phyloP scores from a whole-genome alignment of 495 filamentous ascomycete genomes.

The Articulospora tetracladia region DNA sequence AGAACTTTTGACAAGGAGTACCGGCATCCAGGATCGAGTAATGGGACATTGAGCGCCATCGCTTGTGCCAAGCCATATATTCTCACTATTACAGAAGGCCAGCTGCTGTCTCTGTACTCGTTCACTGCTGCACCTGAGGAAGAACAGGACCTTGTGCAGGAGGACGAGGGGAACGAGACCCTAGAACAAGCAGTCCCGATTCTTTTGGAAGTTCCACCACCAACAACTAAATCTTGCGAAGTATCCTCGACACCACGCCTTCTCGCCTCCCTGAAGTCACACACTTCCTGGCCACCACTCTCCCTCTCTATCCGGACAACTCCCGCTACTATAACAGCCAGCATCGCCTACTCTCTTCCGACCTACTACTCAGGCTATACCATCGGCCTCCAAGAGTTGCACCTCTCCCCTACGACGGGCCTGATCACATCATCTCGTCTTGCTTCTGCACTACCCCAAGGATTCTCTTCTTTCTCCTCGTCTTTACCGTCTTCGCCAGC shows the following conservation, averaged over 20 bases:
- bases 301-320: conserved; percentile 71
- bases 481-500: conserved; percentile 7
- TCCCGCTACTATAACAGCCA: conserved; percentile 59
- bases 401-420: conserved; percentile 39
- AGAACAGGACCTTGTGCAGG: too few relatives aligned
- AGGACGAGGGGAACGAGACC: neutral
- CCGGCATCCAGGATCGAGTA: conserved; percentile 45
- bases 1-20: conserved; percentile 41
- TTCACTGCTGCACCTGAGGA: conserved; percentile 10
- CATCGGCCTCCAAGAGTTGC: conserved; percentile 84
- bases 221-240: neutral
- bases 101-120: conserved; percentile 70
- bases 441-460: conserved; percentile 38
- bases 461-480: conserved; percentile 29
- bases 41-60: conserved; percentile 67
- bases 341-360: conserved; percentile 79
- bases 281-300: conserved; percentile 74
- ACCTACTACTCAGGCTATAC: conserved; percentile 74
- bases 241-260: conserved; percentile 41
- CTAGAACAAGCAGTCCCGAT: neutral
- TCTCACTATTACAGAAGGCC: conserved; percentile 68
- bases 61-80: conserved; percentile 74
- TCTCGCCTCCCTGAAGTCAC: conserved; percentile 76
- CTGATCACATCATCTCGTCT: conserved; percentile 53
- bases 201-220: too few relatives aligned